These are phyloP conservation scores for Talaromyces trachyspermus DNA, from an alignment of 495 filamentous ascomycete species.

Conservation along the genomic window DNA sequence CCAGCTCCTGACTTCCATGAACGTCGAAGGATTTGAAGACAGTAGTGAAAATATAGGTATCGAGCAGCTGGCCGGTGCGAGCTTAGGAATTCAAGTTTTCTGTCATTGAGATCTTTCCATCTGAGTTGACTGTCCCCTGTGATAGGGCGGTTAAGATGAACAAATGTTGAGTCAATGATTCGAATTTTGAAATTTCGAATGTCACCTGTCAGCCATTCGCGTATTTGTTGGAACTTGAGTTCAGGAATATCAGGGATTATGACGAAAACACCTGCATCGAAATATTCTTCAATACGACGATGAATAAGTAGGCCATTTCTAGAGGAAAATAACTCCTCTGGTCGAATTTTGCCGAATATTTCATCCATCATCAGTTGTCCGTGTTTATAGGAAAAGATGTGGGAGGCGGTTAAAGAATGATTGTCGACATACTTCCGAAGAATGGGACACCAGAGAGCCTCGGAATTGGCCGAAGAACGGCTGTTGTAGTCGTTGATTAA, in stretches of 20 bases:
- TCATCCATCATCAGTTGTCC: constrained; percentile 13
- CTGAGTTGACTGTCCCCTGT: background rate
- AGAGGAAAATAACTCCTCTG: constrained; percentile 13
- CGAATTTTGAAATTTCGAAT: constrained; percentile 12
- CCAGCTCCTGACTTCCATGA: constrained; percentile 1
- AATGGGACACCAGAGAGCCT: background rate
- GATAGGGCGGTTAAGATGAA: background rate
- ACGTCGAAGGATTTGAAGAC: constrained; percentile 12
- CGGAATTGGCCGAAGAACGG: too few species aligned
- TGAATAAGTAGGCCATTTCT: constrained; percentile 12
- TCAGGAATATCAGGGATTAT: constrained; percentile 15
- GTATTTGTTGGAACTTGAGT: constrained; percentile 2
- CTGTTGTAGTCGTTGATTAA: background rate
- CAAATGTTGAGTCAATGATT: constrained; percentile 10
- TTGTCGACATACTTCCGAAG: background rate
- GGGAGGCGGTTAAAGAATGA: background rate
- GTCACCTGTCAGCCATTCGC: constrained; percentile 10
- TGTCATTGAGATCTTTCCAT: constrained; percentile 13
- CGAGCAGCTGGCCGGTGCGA: constrained; percentile 14
- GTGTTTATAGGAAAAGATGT: constrained; percentile 13
- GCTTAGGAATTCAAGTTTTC: constrained; percentile 10
- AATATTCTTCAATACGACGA: constrained; percentile 2
- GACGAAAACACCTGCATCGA: constrained; percentile 13
- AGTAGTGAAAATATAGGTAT: constrained; percentile 22
- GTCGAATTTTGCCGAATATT: constrained; percentile 11